A percentile compares a stretch with the other conserved stretches of the same genome.
phyloP scores from a whole-genome alignment of 345 rosid genomes.

The Melastoma malabathricum region DNA sequence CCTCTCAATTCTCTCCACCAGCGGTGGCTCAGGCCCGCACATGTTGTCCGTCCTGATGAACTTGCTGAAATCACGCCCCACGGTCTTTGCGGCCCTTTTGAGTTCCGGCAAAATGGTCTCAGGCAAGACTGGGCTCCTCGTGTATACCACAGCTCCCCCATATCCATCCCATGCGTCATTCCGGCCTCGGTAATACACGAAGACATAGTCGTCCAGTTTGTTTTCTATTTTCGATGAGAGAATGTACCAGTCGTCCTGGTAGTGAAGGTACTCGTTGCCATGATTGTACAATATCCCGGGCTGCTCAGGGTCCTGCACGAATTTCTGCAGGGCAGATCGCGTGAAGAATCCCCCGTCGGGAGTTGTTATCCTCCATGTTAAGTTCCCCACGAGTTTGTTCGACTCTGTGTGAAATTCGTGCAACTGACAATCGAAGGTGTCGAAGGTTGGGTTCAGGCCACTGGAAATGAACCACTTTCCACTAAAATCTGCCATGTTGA shows the following conservation, averaged over 20 bases:
- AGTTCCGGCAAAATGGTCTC: slow-evolving; percentile 69
- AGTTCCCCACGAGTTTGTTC: slow-evolving; percentile 57
- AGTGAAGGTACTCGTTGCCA: slow-evolving; percentile 84
- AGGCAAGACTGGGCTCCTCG: slow-evolving; percentile 65
- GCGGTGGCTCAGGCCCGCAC: slow-evolving; percentile 87
- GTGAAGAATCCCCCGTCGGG: slow-evolving; percentile 73
- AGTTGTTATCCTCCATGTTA: slow-evolving; percentile 73
- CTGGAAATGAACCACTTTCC: slow-evolving; percentile 89
- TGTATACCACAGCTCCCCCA: slow-evolving; percentile 89
- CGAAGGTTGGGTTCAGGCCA: slow-evolving; percentile 88
- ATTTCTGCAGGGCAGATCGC: slow-evolving; percentile 48
- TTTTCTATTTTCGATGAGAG: slow-evolving; percentile 68
- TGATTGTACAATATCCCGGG: slow-evolving; percentile 79
- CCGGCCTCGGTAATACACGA: slow-evolving; percentile 75
- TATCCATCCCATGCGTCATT: slow-evolving; percentile 99
- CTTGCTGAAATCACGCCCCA: slow-evolving; percentile 69
- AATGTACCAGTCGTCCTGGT: slow-evolving; percentile 96
- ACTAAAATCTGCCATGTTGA: slow-evolving; percentile 56
- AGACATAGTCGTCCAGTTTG: slow-evolving; percentile 57
- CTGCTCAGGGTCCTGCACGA: slow-evolving; percentile 62
- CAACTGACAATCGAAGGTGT: slow-evolving; percentile 70
- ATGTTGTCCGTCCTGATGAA: slow-evolving; percentile 60
- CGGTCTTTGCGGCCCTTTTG: slow-evolving; percentile 58
- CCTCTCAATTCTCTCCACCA: slow-evolving; percentile 81
- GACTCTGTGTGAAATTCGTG: slow-evolving; percentile 76